Percentiles rank a stretch among this genome's conserved stretches.
Conservation (phyloP, 2,329 filamentous ascomycete species). For the Geosmithia flava region DNA sequence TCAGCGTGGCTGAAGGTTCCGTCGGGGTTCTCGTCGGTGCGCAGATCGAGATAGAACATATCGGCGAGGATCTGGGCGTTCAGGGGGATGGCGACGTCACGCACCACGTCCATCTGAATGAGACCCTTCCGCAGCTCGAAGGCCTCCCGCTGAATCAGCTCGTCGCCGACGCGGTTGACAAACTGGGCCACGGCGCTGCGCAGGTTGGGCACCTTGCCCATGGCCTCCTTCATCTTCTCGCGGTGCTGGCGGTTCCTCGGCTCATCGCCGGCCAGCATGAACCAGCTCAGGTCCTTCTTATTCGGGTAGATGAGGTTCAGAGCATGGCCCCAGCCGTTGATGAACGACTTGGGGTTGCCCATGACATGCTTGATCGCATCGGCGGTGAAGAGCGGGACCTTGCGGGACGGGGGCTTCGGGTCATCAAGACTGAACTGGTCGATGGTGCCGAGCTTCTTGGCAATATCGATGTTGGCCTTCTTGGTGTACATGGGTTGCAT, state of each 20-base stretch:
- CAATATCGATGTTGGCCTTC: slow-evolving; percentile 24
- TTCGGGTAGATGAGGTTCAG: slow-evolving; percentile 18
- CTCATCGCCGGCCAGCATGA: slow-evolving; percentile 24
- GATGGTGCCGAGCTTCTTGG: slow-evolving; percentile 22
- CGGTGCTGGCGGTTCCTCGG: slow-evolving; percentile 17
- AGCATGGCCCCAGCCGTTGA: slow-evolving; percentile 18
- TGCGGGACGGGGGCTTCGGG: slow-evolving; percentile 18
- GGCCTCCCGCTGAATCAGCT: slow-evolving; percentile 26
- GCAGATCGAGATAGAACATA: slow-evolving; percentile 45
- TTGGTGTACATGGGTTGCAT: slow-evolving; percentile 34
- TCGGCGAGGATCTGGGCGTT: slow-evolving; percentile 43
- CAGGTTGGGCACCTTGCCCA: slow-evolving; percentile 20
- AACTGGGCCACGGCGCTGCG: slow-evolving; percentile 16
- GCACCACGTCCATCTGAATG: slow-evolving; percentile 26
- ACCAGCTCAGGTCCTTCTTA: slow-evolving; percentile 23
- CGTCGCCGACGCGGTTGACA: slow-evolving; percentile 16
- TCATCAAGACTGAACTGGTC: slow-evolving; percentile 19
- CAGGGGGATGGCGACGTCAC: slow-evolving; percentile 46
- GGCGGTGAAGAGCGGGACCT: slow-evolving; percentile 11
- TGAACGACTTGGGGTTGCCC: slow-evolving; percentile 16
- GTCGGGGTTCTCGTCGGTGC: slow-evolving; percentile 37
- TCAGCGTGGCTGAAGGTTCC: slow-evolving; percentile 28
- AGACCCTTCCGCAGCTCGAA: slow-evolving; percentile 22
- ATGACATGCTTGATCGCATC: slow-evolving; percentile 18
- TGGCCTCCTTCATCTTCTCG: slow-evolving; percentile 13